Evolutionary conservation across 352 stramenopile species (phyloP).

Genomic region (Globisporangium camurandrum): DNA sequence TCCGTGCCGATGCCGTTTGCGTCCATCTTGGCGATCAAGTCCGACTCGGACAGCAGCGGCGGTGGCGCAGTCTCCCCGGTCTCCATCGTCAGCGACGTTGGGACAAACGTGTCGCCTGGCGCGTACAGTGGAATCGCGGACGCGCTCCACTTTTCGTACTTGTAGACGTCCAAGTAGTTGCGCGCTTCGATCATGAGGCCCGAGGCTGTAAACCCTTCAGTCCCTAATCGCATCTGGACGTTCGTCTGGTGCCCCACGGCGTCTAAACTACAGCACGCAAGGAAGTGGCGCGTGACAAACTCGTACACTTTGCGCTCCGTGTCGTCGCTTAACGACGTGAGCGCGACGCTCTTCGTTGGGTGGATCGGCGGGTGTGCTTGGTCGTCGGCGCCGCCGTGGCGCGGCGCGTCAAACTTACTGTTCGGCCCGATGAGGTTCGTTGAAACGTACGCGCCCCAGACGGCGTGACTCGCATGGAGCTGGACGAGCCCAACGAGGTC

Average conservation of each 20-base stretch:
- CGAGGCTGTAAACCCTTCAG: constrained; percentile 82
- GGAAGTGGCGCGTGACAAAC: constrained; percentile 96
- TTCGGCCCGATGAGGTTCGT: constrained; percentile 39
- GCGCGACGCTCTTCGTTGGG: constrained; percentile 91
- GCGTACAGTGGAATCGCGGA: constrained; percentile 84
- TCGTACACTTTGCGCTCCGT: constrained; percentile 96
- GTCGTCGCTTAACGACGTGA: constrained; percentile 60
- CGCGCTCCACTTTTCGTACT: constrained; percentile 90
- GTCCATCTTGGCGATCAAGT: constrained; percentile 94
- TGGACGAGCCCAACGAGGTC: constrained; percentile 81
- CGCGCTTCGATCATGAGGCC: constrained; percentile 89
- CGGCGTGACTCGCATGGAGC: constrained; percentile 58
- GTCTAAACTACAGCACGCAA: constrained; percentile 97
- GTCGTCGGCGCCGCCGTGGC: constrained; percentile 91
- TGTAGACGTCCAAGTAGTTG: constrained; percentile 95
- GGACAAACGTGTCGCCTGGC: constrained; percentile 63
- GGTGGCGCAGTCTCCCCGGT: constrained; percentile 79
- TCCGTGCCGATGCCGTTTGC: constrained; percentile 93
- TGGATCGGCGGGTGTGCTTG: constrained; percentile 98
- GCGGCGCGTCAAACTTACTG: constrained; percentile 76
- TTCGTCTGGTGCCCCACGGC: constrained; percentile 86
- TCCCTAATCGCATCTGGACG: constrained; percentile 81
- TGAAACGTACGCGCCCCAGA: constrained; percentile 84
- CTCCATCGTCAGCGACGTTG: constrained; percentile 61
- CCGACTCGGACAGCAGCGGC: constrained; percentile 85